phyloP scores from a whole-genome alignment of 306 rosid genomes.

The Lagenaria siceraria region DNA sequence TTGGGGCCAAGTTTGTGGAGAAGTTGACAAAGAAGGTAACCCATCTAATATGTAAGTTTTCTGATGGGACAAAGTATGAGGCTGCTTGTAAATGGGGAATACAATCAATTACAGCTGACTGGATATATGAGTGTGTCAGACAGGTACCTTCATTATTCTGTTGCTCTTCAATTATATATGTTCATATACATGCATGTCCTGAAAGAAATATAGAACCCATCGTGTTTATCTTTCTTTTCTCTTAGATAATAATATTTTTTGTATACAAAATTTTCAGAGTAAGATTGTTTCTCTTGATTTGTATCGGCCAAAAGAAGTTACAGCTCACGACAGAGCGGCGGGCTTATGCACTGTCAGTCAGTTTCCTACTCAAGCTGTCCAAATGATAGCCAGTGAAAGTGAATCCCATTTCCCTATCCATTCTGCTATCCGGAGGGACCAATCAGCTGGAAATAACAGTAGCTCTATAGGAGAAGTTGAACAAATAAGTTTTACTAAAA shows the following conservation, averaged over 20 bases:
- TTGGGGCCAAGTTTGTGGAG: conserved; percentile 74
- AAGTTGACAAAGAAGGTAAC: conserved; percentile 70
- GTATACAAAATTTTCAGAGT: conserved; percentile 34
- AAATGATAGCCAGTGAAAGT: conserved; percentile 30
- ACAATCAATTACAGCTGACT: conserved; percentile 48
- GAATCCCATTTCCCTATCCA: conserved; percentile 48
- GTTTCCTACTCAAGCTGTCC: conserved; percentile 69
- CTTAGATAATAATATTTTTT: background rate
- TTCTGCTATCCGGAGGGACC: conserved; percentile 26
- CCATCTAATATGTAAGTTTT: conserved; percentile 79
- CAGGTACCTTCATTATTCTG: conserved; percentile 41
- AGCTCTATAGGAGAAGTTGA: conserved; percentile 22
- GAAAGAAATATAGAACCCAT: background rate
- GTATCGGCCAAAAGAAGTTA: conserved; percentile 68
- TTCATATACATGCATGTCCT: conserved; percentile 9
- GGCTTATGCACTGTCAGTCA: conserved; percentile 65
- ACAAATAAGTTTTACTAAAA: conserved; percentile 27
- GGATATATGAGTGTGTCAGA: conserved; percentile 88
- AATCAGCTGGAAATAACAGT: conserved; percentile 16
- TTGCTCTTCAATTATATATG: background rate
- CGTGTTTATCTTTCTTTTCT: background rate
- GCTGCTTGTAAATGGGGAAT: conserved; percentile 82
- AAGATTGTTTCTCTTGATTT: conserved; percentile 45
- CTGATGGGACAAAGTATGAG: conserved; percentile 76
- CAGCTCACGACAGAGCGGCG: conserved; percentile 66